Conservation (phyloP, 2,329 filamentous ascomycete species). For the Alternaria brassicae region DNA sequence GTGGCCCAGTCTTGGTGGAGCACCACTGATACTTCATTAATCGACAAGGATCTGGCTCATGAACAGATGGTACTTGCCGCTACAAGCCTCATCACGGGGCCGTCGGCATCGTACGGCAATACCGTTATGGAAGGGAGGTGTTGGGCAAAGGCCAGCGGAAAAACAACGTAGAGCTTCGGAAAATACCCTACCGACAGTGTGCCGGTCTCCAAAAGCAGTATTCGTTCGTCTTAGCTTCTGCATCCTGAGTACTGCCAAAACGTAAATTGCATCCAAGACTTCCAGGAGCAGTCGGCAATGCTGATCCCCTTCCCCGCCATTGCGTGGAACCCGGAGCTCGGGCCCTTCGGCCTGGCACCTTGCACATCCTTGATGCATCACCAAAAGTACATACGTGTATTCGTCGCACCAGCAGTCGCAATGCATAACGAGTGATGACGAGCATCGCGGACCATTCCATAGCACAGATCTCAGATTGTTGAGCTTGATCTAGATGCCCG, state of each 20-base stretch:
- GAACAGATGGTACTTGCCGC: constrained; percentile 30
- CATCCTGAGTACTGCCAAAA: constrained; percentile 1
- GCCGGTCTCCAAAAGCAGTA: constrained; percentile 1
- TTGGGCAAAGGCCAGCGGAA: neutral
- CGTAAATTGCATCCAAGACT: neutral
- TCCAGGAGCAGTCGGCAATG: neutral
- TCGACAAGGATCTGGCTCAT: constrained; percentile 16
- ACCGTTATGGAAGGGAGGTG: constrained; percentile 6
- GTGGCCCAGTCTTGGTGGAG: constrained; percentile 2
- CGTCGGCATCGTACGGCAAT: constrained; percentile 10
- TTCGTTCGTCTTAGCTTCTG: constrained; percentile 1
- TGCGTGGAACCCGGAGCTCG: neutral
- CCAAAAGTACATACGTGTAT: neutral
- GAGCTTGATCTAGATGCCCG: constrained; percentile 1
- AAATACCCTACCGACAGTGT: constrained; percentile 5
- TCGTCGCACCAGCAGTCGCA: neutral
- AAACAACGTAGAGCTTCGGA: constrained; percentile 4
- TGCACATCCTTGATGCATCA: constrained; percentile 2
- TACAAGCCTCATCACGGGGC: neutral
- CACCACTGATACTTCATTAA: constrained; percentile 10
- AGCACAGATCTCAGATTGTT: constrained; percentile 1
- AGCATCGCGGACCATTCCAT: neutral
- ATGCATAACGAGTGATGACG: constrained; percentile 2
- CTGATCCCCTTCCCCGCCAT: constrained; percentile 1
- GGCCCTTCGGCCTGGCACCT: neutral